A percentile compares a stretch with the other conserved stretches of the same genome.
phyloP scores from a whole-genome alignment of 208 protist species.

The Wallacemonas rigidus region DNA sequence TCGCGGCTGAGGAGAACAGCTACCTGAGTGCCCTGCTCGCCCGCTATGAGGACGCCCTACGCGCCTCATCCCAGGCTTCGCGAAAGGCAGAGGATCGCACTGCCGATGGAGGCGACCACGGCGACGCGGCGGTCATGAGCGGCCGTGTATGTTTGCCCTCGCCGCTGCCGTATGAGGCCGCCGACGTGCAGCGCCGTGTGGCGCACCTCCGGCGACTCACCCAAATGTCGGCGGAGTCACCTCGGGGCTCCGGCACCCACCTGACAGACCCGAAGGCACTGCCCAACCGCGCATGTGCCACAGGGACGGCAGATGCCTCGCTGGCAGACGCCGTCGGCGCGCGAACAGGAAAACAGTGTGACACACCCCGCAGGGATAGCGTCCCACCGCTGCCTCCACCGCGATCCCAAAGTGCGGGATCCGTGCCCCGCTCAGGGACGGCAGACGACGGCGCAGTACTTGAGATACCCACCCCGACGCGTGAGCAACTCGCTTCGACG shows the following conservation, averaged over 20 bases:
- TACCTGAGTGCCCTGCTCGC: neutral
- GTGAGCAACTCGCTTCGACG: neutral
- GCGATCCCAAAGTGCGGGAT: neutral
- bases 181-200: conserved; percentile 8
- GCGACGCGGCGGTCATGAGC: neutral
- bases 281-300: no score
- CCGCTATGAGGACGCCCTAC: neutral
- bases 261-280: no score
- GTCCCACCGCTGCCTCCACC: neutral
- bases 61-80: neutral
- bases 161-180: neutral
- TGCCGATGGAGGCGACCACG: neutral
- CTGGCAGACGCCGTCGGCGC: no score
- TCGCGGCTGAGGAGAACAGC: conserved; percentile 7
- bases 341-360: no score
- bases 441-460: neutral
- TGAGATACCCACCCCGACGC: conserved; percentile 4
- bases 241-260: no score
- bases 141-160: neutral
- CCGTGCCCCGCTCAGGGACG: neutral
- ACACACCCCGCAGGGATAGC: neutral
- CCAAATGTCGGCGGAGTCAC: no score
- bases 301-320: no score
- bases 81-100: neutral
- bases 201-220: neutral